Conservation (phyloP, 1,284 basidiomycete species). For the Heterobasidion irregulare region DNA sequence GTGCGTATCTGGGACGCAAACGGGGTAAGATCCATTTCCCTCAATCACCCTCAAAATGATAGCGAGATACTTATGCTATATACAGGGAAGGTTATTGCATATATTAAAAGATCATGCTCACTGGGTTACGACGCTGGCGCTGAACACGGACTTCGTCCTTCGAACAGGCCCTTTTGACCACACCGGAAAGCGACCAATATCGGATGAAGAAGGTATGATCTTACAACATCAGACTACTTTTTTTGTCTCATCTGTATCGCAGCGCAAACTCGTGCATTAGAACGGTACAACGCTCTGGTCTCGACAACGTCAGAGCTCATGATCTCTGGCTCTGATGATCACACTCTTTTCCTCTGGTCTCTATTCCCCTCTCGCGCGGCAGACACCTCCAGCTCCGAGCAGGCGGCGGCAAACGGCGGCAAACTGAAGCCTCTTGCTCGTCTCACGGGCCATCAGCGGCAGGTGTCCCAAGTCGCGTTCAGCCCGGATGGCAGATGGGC, state of each 20-base stretch:
- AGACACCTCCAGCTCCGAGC: slow-evolving; percentile 24
- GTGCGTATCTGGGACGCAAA: slow-evolving; percentile 92
- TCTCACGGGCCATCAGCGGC: slow-evolving; percentile 92
- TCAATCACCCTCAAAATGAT: neutral
- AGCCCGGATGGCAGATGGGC: slow-evolving; percentile 91
- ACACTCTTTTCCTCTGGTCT: slow-evolving; percentile 92
- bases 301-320: slow-evolving; percentile 73
- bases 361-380: slow-evolving; percentile 43
- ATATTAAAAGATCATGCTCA: slow-evolving; percentile 94
- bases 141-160: slow-evolving; percentile 93
- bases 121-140: slow-evolving; percentile 95
- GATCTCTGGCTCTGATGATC: slow-evolving; percentile 92
- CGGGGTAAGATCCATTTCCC: slow-evolving; percentile 36
- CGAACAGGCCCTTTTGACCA: slow-evolving; percentile 96
- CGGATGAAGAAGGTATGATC: slow-evolving; percentile 68
- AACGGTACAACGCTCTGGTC: slow-evolving; percentile 67
- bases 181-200: slow-evolving; percentile 63
- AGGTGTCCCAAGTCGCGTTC: slow-evolving; percentile 93
- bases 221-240: neutral
- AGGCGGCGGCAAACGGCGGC: slow-evolving; percentile 27
- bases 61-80: neutral
- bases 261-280: slow-evolving; percentile 72
- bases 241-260: neutral
- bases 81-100: slow-evolving; percentile 58
- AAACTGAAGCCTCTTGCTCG: slow-evolving; percentile 84